Evolutionary conservation across 2,329 filamentous ascomycete species (phyloP).

Genomic region (Bipolaris bicolor): DNA sequence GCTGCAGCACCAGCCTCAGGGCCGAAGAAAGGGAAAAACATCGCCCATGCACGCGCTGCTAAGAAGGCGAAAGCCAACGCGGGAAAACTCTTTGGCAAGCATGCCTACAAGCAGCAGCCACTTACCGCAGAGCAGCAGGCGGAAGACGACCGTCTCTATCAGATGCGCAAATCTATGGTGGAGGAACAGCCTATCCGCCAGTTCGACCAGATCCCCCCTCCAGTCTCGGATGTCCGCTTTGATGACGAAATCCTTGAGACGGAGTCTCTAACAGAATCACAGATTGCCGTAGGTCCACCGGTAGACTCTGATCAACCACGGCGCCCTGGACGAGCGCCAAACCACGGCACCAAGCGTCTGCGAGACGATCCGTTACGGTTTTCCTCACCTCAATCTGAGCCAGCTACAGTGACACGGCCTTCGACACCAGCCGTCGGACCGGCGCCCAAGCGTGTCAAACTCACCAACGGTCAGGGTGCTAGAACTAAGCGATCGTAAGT

Average conservation of each 20-base stretch:
- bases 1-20: constrained; percentile 21
- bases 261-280: constrained; percentile 45
- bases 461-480: constrained; percentile 45
- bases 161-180: constrained; percentile 34
- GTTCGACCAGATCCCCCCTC: constrained; percentile 27
- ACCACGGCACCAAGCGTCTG: constrained; percentile 39
- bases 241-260: constrained; percentile 47
- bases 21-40: constrained; percentile 38
- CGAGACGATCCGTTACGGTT: constrained; percentile 39
- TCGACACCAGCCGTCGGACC: constrained; percentile 42
- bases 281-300: constrained; percentile 45
- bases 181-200: constrained; percentile 34
- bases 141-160: constrained; percentile 34
- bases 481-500: constrained; percentile 50
- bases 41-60: constrained; percentile 33
- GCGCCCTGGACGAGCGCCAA: constrained; percentile 37
- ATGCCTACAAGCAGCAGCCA: constrained; percentile 38
- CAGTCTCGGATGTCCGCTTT: constrained; percentile 44
- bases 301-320: constrained; percentile 39
- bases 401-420: constrained; percentile 40
- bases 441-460: constrained; percentile 43
- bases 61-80: constrained; percentile 42
- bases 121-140: constrained; percentile 35
- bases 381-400: constrained; percentile 42
- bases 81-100: constrained; percentile 39